Conservation (phyloP, 139 green algal species). For the Microglena sp. region DNA sequence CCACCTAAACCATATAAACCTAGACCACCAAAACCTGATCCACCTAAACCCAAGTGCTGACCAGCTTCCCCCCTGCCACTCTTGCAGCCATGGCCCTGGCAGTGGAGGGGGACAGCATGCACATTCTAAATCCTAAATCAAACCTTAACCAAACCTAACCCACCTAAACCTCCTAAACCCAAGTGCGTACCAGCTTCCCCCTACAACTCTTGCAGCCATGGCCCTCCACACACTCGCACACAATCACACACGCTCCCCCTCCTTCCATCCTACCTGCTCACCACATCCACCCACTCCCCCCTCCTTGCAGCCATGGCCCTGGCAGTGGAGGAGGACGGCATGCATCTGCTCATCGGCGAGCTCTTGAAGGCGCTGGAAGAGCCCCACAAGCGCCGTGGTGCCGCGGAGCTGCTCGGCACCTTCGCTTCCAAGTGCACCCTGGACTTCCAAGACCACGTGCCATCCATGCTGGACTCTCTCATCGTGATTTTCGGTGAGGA, state of each 20-base stretch:
- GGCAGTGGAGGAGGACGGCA: conserved; percentile 47
- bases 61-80: too few relatives aligned
- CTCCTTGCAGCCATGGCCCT: conserved; percentile 3
- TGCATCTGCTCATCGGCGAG: conserved; percentile 66
- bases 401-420: conserved; percentile 12
- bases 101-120: too few relatives aligned
- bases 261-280: background rate
- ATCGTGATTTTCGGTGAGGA: conserved; percentile 4
- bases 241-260: conserved; percentile 10
- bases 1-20: too few relatives aligned
- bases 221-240: conserved; percentile 5
- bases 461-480: conserved; percentile 19
- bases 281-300: conserved; percentile 15
- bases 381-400: conserved; percentile 7
- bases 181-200: too few relatives aligned
- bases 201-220: background rate
- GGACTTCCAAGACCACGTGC: conserved; percentile 28
- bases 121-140: too few relatives aligned
- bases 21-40: too few relatives aligned
- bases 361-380: conserved; percentile 66
- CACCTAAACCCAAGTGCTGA: too few relatives aligned
- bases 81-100: background rate
- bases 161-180: too few relatives aligned
- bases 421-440: conserved; percentile 12
- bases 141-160: background rate